These are phyloP conservation scores for Neospermospora avenae DNA, from an alignment of 2,329 filamentous ascomycete genomes.

Conservation along the genomic window DNA sequence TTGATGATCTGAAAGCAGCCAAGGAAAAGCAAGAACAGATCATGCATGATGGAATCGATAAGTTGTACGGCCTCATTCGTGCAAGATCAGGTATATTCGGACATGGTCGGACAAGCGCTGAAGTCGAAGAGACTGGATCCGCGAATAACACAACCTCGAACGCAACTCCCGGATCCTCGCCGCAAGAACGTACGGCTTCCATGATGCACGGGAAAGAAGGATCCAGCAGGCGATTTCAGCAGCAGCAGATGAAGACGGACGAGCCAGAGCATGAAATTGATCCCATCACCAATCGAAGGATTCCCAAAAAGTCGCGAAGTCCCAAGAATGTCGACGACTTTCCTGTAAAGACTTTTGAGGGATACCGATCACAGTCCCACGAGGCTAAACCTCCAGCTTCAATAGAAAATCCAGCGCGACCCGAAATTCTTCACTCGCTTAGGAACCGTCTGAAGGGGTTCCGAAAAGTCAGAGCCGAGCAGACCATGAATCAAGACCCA, in stretches of 20 bases:
- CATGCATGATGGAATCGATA: conserved; percentile 38
- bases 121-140: background rate
- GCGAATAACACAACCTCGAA: background rate
- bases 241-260: background rate
- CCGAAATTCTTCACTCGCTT: background rate
- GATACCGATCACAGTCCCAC: conserved; percentile 38
- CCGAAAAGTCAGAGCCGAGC: background rate
- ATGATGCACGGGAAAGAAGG: conserved; percentile 11
- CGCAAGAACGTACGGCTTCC: background rate
- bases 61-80: conserved; percentile 10
- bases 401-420: background rate
- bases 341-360: conserved; percentile 34
- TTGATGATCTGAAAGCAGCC: conserved; percentile 30
- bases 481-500: conserved; percentile 19
- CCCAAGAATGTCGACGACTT: conserved; percentile 19
- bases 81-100: conserved; percentile 5
- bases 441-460: background rate
- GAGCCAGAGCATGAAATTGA: conserved; percentile 47
- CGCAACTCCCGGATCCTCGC: background rate
- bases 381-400: conserved; percentile 27
- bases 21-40: conserved; percentile 31
- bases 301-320: conserved; percentile 28
- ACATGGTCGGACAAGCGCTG: conserved; percentile 1
- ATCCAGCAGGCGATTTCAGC: conserved; percentile 13
- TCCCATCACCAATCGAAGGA: conserved; percentile 56